Evolutionary conservation across 164 flowering plant genomes (phyloP).

Genomic region (Amborella trichopoda): DNA sequence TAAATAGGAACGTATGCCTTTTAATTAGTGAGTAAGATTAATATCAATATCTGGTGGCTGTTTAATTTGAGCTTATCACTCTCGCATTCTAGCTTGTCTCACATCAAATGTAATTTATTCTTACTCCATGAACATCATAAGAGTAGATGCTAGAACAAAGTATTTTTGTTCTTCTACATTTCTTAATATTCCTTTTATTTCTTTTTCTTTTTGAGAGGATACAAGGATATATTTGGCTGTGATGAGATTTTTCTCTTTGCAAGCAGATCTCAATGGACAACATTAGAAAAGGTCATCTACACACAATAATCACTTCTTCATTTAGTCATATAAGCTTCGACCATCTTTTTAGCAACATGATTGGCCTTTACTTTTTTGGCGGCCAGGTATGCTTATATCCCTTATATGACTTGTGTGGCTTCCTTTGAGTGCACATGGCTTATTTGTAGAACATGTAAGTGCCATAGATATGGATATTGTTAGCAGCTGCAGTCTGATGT

Average conservation of each 20-base stretch:
- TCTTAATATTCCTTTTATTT: background rate
- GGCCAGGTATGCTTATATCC: conserved; percentile 28
- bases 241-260: too few species aligned
- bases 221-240: background rate
- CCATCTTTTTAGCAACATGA: conserved; percentile 71
- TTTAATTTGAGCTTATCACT: too few species aligned
- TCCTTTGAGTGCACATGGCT: background rate
- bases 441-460: background rate
- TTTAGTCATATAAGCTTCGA: conserved; percentile 65
- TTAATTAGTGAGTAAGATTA: too few species aligned
- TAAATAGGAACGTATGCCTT: too few species aligned
- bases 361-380: conserved; percentile 94
- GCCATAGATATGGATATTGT: background rate
- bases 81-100: too few species aligned
- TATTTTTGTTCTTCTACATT: background rate
- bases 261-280: conserved; percentile 70
- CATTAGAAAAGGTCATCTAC: conserved; percentile 57
- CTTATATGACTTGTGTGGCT: background rate
- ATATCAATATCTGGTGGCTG: too few species aligned
- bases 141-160: background rate
- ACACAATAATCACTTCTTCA: conserved; percentile 76
- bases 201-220: background rate
- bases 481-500: background rate
- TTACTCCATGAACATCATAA: background rate
- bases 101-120: background rate